phyloP scores from a whole-genome alignment of 1,284 basidiomycete species.

The Cutaneotrichosporon cavernicola region DNA sequence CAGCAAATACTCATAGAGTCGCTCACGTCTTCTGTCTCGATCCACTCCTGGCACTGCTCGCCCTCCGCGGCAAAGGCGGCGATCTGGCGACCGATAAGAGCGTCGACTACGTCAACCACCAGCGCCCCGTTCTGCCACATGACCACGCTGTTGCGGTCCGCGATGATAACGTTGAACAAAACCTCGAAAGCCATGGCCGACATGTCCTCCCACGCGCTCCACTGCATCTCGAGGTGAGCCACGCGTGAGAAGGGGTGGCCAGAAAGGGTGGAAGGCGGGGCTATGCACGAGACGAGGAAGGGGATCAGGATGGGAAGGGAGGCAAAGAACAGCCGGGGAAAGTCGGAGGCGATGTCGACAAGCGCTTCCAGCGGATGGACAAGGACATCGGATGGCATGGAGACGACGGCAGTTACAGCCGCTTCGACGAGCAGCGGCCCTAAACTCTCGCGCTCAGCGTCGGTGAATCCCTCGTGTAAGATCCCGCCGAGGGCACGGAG shows the following conservation, averaged over 20 bases:
- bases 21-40: conserved; percentile 67
- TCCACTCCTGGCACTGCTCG: conserved; percentile 63
- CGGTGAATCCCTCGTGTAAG: conserved; percentile 35
- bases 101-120: conserved; percentile 34
- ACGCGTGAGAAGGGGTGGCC: conserved; percentile 35
- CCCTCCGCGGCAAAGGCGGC: conserved; percentile 45
- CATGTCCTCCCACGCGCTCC: conserved; percentile 77
- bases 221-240: conserved; percentile 34
- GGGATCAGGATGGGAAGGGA: conserved; percentile 66
- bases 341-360: conserved; percentile 67
- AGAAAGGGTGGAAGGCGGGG: conserved; percentile 31
- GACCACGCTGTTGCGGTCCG: conserved; percentile 29
- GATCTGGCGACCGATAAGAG: conserved; percentile 40
- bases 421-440: conserved; percentile 33
- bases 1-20: not conserved
- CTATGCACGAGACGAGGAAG: conserved; percentile 57
- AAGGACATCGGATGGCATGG: conserved; percentile 33
- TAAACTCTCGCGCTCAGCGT: conserved; percentile 33
- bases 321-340: conserved; percentile 63
- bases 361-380: conserved; percentile 60
- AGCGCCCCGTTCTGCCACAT: conserved; percentile 36
- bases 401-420: conserved; percentile 30
- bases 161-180: conserved; percentile 39
- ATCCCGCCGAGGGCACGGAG: conserved; percentile 43
- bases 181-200: conserved; percentile 55